phyloP scores from a whole-genome alignment of 2,329 filamentous ascomycete species.

The Penicillium freii region DNA sequence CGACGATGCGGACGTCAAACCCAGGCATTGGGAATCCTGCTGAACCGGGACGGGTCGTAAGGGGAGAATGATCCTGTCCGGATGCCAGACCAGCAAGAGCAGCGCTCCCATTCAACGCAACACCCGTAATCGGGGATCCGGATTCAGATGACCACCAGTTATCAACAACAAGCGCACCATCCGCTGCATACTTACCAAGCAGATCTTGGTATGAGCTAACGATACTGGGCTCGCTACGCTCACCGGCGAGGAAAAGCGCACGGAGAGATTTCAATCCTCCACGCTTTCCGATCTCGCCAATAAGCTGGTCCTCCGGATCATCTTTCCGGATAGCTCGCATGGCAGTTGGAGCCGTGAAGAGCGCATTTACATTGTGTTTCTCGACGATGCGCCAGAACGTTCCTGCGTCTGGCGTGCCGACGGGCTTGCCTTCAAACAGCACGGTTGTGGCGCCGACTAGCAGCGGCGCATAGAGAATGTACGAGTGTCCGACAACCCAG shows the following conservation, averaged over 20 bases:
- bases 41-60: conserved; percentile 74
- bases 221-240: conserved; percentile 84
- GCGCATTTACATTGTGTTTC: conserved; percentile 77
- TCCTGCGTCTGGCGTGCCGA: conserved; percentile 82
- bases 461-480: conserved; percentile 85
- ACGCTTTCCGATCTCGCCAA: conserved; percentile 62
- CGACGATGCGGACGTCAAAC: conserved; percentile 80
- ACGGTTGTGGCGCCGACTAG: conserved; percentile 82
- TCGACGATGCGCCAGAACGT: conserved; percentile 85
- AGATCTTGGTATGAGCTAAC: conserved; percentile 77
- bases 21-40: conserved; percentile 90
- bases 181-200: conserved; percentile 63
- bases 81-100: conserved; percentile 42
- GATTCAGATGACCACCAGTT: conserved; percentile 75
- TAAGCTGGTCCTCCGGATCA: conserved; percentile 69
- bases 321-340: conserved; percentile 83
- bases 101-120: conserved; percentile 62
- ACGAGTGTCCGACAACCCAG: conserved; percentile 85
- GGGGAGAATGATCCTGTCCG: conserved; percentile 39
- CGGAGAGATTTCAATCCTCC: conserved; percentile 70
- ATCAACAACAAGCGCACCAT: conserved; percentile 63
- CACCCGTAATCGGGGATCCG: conserved; percentile 65
- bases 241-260: conserved; percentile 81
- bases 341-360: conserved; percentile 86
- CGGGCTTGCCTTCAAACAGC: conserved; percentile 89